Evolutionary conservation across 129 eudicot genomes (phyloP).

Genomic region (Helianthus tuberosus): DNA sequence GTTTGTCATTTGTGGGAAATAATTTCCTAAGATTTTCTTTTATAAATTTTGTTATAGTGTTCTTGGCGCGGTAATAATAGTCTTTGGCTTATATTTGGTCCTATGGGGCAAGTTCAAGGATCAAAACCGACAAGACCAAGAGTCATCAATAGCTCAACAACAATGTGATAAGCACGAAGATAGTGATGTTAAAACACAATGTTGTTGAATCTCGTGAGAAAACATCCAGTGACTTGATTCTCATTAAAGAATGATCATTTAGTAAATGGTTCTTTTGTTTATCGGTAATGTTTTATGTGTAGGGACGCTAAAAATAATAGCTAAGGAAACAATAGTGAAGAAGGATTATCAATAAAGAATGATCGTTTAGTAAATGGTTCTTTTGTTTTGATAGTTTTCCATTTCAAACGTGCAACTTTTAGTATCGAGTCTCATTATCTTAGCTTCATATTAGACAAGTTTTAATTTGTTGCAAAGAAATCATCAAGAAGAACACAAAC

Average conservation of each 20-base stretch:
- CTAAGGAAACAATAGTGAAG: too few species aligned
- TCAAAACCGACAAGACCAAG: constrained; percentile 25
- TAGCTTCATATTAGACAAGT: too few species aligned
- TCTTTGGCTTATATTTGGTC: constrained; percentile 50
- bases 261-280: too few species aligned
- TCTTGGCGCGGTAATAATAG: constrained; percentile 51
- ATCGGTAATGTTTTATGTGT: too few species aligned
- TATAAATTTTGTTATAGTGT: constrained; percentile 27
- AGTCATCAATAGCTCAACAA: constrained; percentile 5
- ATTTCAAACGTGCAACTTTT: too few species aligned
- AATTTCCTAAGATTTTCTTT: neutral
- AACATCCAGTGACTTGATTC: constrained; percentile 21
- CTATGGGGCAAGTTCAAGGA: constrained; percentile 60
- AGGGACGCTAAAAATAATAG: too few species aligned
- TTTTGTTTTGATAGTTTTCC: too few species aligned
- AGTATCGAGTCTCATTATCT: too few species aligned
- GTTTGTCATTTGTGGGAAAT: neutral
- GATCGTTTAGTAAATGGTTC: too few species aligned
- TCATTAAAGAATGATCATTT: neutral
- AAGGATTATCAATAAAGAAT: too few species aligned
- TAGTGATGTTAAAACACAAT: neutral
- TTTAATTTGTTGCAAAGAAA: too few species aligned
- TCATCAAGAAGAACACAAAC: too few species aligned
- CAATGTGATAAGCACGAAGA: neutral
- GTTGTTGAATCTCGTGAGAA: neutral